Evolutionary conservation across 169 alveolate genomes (phyloP), one percentile per base, ranked within the genome.

Genomic region (Besnoitia besnoiti): DNA sequence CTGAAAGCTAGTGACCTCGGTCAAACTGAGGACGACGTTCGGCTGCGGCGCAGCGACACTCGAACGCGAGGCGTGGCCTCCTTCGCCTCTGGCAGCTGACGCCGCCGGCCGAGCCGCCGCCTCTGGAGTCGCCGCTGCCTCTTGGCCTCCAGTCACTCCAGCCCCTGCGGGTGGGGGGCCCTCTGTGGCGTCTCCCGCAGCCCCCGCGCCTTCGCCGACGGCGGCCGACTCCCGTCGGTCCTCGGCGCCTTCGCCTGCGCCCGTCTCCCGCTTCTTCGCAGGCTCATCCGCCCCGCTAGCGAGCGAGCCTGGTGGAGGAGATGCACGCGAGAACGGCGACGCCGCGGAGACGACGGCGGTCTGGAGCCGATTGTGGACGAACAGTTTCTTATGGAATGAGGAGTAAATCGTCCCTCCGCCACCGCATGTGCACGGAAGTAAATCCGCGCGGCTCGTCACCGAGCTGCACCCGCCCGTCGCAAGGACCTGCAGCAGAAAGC

Each of bases 391-490:
- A 75, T 89, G 93, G 0, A 62, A 59, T 39, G 88, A 16, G 16
- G 93, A 89, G 49, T 47, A 89, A 33, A 89, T 49, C 21, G 93
- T 89, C 24, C 93, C 93, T 21, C 89, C 93, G n/a, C 93, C 93
- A 46, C 93, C 93, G 84, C 93, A 89, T 7, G 50, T 84, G 51
- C 93, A 89, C 21, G 93, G 89, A 55, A 89, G 55, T 46, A 89
- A 39, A 39, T 89, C 93, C 19, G 47, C 42, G 7, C 89, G 87
- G 46, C 39, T 39, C 1, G 82, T 35, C 47, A 73, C n/a, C 55
- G 59, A 30, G 93, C 93, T 89, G 46, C 93, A 89, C 37, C 93
- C 93, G 33, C 93, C 93, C 39, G 93, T 59, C 27, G 93, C 93
- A 88, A 73, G 40, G 33, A 89, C 93, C 93, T 89, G 59, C 42